Evolutionary conservation across 2,329 filamentous ascomycete genomes (phyloP).

Genomic region (Paraconiothyrium brasiliense): DNA sequence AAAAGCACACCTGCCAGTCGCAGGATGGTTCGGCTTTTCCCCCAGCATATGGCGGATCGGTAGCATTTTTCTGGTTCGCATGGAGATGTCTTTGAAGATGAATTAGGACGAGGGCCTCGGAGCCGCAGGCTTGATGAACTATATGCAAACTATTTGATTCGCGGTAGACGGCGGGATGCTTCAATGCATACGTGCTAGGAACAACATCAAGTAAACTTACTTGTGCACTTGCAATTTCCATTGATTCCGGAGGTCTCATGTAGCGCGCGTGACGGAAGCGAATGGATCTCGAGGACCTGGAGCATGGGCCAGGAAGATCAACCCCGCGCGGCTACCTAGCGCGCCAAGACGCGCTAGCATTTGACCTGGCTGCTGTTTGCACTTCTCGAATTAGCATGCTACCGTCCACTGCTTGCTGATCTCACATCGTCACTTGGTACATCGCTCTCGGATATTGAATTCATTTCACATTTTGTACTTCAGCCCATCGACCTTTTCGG

Average conservation of each 20-base stretch:
- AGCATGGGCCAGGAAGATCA: not conserved
- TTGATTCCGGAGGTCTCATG: not conserved
- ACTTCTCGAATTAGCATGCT: not conserved
- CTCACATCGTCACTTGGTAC: slow-evolving; percentile 1
- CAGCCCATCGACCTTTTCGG: not conserved
- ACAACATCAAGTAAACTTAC: not conserved
- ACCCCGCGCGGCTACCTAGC: slow-evolving; percentile 5
- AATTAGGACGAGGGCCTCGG: not conserved
- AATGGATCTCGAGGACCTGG: not conserved
- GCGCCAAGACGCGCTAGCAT: slow-evolving; percentile 7
- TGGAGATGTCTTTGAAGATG: slow-evolving; percentile 3
- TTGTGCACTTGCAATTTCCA: not conserved
- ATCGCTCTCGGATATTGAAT: not conserved
- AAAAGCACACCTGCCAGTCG: slow-evolving; percentile 19
- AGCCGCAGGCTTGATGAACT: slow-evolving; percentile 7
- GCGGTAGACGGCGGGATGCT: slow-evolving; percentile 1
- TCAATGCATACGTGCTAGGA: not conserved
- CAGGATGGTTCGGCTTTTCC: slow-evolving; percentile 3
- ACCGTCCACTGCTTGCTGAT: not conserved
- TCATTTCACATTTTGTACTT: not conserved
- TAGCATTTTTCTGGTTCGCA: slow-evolving; percentile 5
- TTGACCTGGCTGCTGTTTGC: not conserved
- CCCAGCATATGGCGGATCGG: not conserved
- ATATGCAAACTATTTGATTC: not conserved
- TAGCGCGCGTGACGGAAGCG: not conserved